Evolutionary conservation across 2,329 filamentous ascomycete genomes (phyloP).

Genomic region (Penicillium olsonii): DNA sequence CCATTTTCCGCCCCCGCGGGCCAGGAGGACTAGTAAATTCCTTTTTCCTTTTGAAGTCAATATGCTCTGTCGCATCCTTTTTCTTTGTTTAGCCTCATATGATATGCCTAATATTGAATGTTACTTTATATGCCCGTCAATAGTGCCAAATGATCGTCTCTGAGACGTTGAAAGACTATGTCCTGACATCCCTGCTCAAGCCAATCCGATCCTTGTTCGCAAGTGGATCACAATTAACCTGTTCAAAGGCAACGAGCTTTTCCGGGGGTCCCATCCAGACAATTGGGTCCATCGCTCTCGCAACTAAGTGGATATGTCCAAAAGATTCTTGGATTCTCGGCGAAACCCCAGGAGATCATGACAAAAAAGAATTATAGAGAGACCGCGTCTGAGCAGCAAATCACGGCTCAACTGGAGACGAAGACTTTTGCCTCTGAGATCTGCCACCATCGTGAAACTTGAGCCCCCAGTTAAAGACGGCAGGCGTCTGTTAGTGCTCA

Average conservation of each 20-base stretch:
- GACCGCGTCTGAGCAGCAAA: not conserved
- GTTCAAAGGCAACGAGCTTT: not conserved
- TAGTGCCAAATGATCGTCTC: constrained; percentile 3
- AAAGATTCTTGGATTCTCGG: not conserved
- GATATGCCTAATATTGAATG: not conserved
- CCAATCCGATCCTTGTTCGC: constrained; percentile 5
- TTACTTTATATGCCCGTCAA: not conserved
- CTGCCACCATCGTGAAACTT: not conserved
- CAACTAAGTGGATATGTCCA: constrained; percentile 1
- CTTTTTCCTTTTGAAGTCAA: too few relatives aligned
- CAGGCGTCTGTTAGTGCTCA: not conserved
- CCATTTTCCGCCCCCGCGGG: not conserved
- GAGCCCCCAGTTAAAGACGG: not conserved
- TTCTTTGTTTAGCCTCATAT: not conserved
- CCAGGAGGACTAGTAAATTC: too few relatives aligned
- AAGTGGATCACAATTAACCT: not conserved
- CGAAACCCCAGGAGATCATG: not conserved
- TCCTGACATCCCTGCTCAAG: not conserved
- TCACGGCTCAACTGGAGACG: not conserved
- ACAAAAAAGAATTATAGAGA: not conserved
- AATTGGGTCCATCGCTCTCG: not conserved
- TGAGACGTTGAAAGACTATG: constrained; percentile 1
- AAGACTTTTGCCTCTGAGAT: not conserved
- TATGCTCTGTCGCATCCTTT: constrained; percentile 1
- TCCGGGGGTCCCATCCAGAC: not conserved